phyloP scores from a whole-genome alignment of 225 moss, liverwort and hornwort genomes.

The Sphagnum contortum region DNA sequence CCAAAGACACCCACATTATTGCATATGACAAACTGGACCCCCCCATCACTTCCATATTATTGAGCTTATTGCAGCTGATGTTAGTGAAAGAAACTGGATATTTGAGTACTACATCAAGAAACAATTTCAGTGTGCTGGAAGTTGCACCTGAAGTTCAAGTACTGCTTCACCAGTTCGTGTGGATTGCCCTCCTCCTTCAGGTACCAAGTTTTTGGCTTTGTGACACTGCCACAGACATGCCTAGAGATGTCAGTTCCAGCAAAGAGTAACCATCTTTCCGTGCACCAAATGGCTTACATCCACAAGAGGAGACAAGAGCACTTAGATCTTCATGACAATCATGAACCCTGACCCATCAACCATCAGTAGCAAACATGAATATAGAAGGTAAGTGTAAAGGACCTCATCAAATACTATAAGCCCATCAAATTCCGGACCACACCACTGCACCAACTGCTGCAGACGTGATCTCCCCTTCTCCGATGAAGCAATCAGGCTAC shows the following conservation, averaged over 20 bases:
- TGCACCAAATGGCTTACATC: too few relatives aligned
- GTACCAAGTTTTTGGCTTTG: slow-evolving; percentile 96
- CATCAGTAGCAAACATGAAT: too few relatives aligned
- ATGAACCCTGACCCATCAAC: too few relatives aligned
- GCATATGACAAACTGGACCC: too few relatives aligned
- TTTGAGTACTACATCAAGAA: too few relatives aligned
- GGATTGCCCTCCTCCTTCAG: slow-evolving; percentile 91
- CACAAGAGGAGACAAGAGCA: too few relatives aligned
- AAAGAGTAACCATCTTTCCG: background rate
- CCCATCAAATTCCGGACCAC: slow-evolving; percentile 85
- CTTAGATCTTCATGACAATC: too few relatives aligned
- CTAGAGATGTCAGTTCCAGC: background rate
- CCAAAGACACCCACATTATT: too few relatives aligned
- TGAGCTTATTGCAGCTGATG: too few relatives aligned
- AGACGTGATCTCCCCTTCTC: slow-evolving; percentile 92
- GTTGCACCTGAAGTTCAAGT: slow-evolving; percentile 75
- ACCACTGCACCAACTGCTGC: slow-evolving; percentile 99
- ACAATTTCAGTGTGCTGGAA: background rate
- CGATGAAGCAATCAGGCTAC: slow-evolving; percentile 95
- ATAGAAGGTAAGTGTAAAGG: background rate
- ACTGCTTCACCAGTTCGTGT: slow-evolving; percentile 97
- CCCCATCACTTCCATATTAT: too few relatives aligned
- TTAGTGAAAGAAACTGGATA: too few relatives aligned
- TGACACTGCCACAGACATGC: slow-evolving; percentile 54
- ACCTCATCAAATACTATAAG: slow-evolving; percentile 99